phyloP scores from a whole-genome alignment of 2,329 filamentous ascomycete genomes.

The Hypoxylon sp. region DNA sequence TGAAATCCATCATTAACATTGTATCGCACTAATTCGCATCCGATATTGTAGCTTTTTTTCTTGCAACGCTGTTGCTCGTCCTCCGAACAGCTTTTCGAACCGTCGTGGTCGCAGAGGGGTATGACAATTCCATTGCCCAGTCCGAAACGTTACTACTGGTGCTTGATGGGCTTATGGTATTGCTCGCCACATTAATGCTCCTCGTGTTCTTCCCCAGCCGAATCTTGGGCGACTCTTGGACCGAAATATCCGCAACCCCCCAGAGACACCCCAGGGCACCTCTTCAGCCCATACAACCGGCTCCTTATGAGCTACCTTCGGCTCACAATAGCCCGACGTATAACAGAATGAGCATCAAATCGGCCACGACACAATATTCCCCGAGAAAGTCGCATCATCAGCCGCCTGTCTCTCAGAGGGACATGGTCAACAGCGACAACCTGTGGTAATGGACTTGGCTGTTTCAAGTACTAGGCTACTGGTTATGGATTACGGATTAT shows the following conservation, averaged over 20 bases:
- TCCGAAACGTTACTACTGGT: conserved; percentile 41
- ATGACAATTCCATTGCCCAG: conserved; percentile 37
- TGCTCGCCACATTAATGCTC: conserved; percentile 36
- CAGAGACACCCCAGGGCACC: conserved; percentile 23
- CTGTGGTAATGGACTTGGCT: too few relatives aligned
- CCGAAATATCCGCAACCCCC: conserved; percentile 27
- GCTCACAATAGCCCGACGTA: conserved; percentile 29
- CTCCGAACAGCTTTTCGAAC: conserved; percentile 44
- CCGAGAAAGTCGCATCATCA: conserved; percentile 23
- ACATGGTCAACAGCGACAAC: conserved; percentile 44
- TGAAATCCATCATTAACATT: not conserved
- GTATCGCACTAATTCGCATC: conserved; percentile 10
- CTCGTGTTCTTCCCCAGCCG: conserved; percentile 42
- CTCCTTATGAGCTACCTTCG: conserved; percentile 34
- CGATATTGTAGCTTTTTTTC: conserved; percentile 33
- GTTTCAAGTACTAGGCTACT: too few relatives aligned
- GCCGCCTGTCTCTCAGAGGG: conserved; percentile 25
- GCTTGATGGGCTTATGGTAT: conserved; percentile 42
- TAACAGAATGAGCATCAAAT: conserved; percentile 33
- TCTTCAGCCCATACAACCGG: conserved; percentile 28
- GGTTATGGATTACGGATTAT: too few relatives aligned
- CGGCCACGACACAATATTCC: conserved; percentile 18
- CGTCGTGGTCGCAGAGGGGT: conserved; percentile 39
- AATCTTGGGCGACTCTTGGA: conserved; percentile 37
- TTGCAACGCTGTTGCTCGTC: conserved; percentile 36